phyloP scores from a whole-genome alignment of 345 rosid species.

The Corchorus olitorius region DNA sequence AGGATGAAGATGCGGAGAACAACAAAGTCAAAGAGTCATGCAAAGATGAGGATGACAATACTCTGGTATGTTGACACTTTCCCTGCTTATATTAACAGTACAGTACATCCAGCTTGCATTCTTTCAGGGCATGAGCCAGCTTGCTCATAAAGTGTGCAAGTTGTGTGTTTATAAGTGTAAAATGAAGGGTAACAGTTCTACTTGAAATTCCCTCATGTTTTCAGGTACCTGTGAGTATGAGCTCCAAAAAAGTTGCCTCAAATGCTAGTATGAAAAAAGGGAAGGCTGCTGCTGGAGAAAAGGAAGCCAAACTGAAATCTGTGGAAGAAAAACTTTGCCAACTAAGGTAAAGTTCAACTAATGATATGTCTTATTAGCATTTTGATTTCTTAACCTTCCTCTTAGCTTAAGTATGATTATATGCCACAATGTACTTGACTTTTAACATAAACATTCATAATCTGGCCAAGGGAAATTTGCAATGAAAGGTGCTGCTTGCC shows the following conservation, averaged over 20 bases:
- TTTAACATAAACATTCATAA: no score
- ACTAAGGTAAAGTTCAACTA: conserved; percentile 46
- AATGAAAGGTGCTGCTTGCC: no score
- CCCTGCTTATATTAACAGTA: not conserved
- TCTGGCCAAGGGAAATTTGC: no score
- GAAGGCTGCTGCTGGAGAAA: conserved; percentile 37
- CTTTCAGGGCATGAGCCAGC: not conserved
- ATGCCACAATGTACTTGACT: not conserved
- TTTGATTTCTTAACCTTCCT: not conserved
- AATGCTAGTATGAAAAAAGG: conserved; percentile 51
- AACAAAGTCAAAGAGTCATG: conserved; percentile 86
- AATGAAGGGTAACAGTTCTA: not conserved
- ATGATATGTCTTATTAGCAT: not conserved
- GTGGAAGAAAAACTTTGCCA: conserved; percentile 64
- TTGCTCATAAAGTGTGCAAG: no score
- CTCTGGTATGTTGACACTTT: conserved; percentile 37
- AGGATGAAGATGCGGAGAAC: conserved; percentile 84
- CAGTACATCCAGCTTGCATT: not conserved
- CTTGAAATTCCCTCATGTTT: not conserved
- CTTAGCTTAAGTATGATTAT: not conserved
- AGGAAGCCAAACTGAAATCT: conserved; percentile 51
- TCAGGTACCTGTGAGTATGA: conserved; percentile 42
- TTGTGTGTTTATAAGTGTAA: no score
- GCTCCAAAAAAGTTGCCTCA: conserved; percentile 43
- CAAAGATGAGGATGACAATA: conserved; percentile 88